phyloP scores from a whole-genome alignment of 805 yeast species.

The Ogataea trehaloabstinens region DNA sequence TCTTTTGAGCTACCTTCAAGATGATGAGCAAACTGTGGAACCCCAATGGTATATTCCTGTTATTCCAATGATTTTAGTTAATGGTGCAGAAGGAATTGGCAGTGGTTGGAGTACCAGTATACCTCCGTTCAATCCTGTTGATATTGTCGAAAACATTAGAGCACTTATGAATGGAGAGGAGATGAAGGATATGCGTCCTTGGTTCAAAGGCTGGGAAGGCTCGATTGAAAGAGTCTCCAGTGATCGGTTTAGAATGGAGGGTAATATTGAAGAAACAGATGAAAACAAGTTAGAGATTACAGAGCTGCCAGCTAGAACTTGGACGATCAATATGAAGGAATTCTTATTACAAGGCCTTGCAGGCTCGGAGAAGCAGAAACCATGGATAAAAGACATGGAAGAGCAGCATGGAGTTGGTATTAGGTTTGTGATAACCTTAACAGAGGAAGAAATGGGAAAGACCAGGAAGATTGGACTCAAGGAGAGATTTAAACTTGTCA shows the following conservation, averaged over 20 bases:
- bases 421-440: slow-evolving; percentile 71
- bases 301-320: slow-evolving; percentile 86
- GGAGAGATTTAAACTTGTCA: slow-evolving; percentile 76
- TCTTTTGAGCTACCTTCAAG: slow-evolving; percentile 75
- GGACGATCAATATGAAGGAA: slow-evolving; percentile 92
- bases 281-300: slow-evolving; percentile 81
- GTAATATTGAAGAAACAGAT: slow-evolving; percentile 78
- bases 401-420: slow-evolving; percentile 89
- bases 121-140: slow-evolving; percentile 86
- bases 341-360: slow-evolving; percentile 68
- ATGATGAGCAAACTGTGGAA: slow-evolving; percentile 91
- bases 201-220: slow-evolving; percentile 97
- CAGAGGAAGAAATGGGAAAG: slow-evolving; percentile 80
- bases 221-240: slow-evolving; percentile 57
- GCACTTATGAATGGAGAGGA: slow-evolving; percentile 73
- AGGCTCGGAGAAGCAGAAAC: slow-evolving; percentile 68
- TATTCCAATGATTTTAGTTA: slow-evolving; percentile 91
- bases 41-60: slow-evolving; percentile 95
- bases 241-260: slow-evolving; percentile 76
- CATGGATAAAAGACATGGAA: slow-evolving; percentile 93
- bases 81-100: slow-evolving; percentile 97
- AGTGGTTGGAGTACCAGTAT: slow-evolving; percentile 97
- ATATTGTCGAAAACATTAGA: slow-evolving; percentile 71
- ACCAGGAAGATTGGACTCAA: slow-evolving; percentile 72
- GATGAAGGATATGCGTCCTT: slow-evolving; percentile 73